Percentiles rank a stretch among this genome's conserved stretches.
Conservation (phyloP, 306 rosid species). For the Rubus parviflorus region DNA sequence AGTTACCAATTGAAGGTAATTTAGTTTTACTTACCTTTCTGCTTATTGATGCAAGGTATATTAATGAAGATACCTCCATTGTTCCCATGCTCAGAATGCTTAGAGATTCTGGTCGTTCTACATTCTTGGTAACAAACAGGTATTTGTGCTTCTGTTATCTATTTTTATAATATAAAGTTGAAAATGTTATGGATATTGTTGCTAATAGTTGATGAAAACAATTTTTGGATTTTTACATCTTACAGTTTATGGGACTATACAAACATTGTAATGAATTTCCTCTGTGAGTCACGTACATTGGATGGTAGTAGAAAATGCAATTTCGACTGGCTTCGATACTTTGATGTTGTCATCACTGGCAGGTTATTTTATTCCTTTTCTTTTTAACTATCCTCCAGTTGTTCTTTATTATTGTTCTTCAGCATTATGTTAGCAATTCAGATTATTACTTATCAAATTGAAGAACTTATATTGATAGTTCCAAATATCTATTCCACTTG, state of each 20-base stretch:
- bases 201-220: background rate
- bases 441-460: background rate
- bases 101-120: conserved; percentile 86
- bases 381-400: conserved; percentile 2
- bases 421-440: background rate
- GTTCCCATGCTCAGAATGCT: conserved; percentile 96
- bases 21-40: conserved; percentile 15
- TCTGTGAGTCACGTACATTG: conserved; percentile 49
- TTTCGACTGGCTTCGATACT: conserved; percentile 87
- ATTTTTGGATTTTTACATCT: background rate
- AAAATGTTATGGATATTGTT: background rate
- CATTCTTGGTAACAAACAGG: conserved; percentile 98
- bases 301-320: conserved; percentile 49
- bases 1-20: background rate
- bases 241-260: conserved; percentile 99
- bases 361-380: conserved; percentile 48
- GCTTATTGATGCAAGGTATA: conserved; percentile 54
- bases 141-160: conserved; percentile 27
- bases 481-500: background rate
- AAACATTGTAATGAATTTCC: conserved; percentile 90
- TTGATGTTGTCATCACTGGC: conserved; percentile 93
- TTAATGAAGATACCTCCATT: conserved; percentile 68
- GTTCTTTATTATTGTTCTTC: background rate
- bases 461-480: background rate
- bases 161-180: background rate